phyloP scores from a whole-genome alignment of 805 yeast genomes.

The Cyberlindnera samutprakarnensis region DNA sequence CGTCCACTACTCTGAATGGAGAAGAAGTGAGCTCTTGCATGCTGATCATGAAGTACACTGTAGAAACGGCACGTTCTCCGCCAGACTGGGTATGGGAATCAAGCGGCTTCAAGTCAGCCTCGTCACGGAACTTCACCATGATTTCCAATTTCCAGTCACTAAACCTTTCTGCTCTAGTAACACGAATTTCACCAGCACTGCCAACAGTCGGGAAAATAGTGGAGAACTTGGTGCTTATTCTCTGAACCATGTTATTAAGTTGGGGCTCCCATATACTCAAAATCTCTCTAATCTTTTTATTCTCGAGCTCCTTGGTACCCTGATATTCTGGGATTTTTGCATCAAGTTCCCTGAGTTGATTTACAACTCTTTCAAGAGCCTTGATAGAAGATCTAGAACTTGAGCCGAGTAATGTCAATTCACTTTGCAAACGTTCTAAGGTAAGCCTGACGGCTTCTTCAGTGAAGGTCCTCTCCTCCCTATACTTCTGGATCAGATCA shows the following conservation, averaged over 20 bases:
- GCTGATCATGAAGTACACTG: slow-evolving; percentile 84
- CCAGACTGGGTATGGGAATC: slow-evolving; percentile 94
- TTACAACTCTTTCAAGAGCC: slow-evolving; percentile 24
- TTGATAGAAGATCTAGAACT: slow-evolving; percentile 32
- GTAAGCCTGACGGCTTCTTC: slow-evolving; percentile 30
- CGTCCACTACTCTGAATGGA: slow-evolving; percentile 94
- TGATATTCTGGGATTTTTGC: slow-evolving; percentile 8
- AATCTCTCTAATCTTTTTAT: slow-evolving; percentile 30
- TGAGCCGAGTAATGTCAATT: slow-evolving; percentile 27
- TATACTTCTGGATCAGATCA: slow-evolving; percentile 32
- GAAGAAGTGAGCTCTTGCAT: slow-evolving; percentile 82
- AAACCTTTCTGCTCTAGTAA: slow-evolving; percentile 46
- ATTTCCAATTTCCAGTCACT: slow-evolving; percentile 81
- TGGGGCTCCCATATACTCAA: slow-evolving; percentile 53
- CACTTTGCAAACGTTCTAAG: slow-evolving; percentile 41
- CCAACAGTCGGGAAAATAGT: slow-evolving; percentile 67
- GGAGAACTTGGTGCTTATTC: slow-evolving; percentile 59
- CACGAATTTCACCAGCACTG: slow-evolving; percentile 73
- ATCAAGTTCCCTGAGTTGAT: slow-evolving; percentile 18
- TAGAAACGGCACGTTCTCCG: slow-evolving; percentile 95
- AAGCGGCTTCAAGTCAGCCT: slow-evolving; percentile 57
- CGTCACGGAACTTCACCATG: slow-evolving; percentile 77
- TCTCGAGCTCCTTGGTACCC: slow-evolving; percentile 20
- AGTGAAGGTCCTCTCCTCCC: slow-evolving; percentile 28
- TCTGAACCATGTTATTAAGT: slow-evolving; percentile 41